Conservation (phyloP, 2,329 filamentous ascomycete species). For the Acrocalymma vagum region DNA sequence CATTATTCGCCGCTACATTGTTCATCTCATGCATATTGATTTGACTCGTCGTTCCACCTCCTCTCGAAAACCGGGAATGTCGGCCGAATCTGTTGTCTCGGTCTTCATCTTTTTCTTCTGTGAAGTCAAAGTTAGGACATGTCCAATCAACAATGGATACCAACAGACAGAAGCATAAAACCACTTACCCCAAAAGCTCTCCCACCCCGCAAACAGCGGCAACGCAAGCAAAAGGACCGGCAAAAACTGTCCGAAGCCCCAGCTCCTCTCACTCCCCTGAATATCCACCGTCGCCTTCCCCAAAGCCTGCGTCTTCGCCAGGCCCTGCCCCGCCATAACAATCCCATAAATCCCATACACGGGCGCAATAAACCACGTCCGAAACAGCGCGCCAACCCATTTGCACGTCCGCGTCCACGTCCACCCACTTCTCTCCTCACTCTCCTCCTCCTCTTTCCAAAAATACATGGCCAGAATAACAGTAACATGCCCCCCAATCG, state of each 20-base stretch:
- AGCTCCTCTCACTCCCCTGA: constrained; percentile 30
- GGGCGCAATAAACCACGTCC: constrained; percentile 42
- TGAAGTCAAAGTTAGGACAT: constrained; percentile 12
- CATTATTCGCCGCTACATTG: no score
- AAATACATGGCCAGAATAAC: constrained; percentile 42
- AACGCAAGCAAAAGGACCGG: constrained; percentile 38
- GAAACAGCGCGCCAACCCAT: constrained; percentile 29
- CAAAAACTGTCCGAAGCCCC: constrained; percentile 43
- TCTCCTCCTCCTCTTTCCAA: constrained; percentile 19
- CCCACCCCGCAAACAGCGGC: constrained; percentile 42
- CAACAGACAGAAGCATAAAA: neutral
- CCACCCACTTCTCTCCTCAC: constrained; percentile 16
- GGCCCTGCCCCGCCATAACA: constrained; percentile 29
- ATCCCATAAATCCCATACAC: constrained; percentile 39
- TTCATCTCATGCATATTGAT: constrained; percentile 12
- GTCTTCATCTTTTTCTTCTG: constrained; percentile 36
- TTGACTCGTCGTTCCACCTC: constrained; percentile 6
- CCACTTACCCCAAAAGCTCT: constrained; percentile 30
- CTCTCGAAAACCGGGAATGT: constrained; percentile 10
- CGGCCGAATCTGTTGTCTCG: constrained; percentile 26
- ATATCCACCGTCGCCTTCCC: constrained; percentile 30
- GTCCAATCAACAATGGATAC: neutral
- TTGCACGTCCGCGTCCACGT: constrained; percentile 20
- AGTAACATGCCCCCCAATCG: constrained; percentile 37
- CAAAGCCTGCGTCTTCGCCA: constrained; percentile 35